These are phyloP conservation scores for Pyrrhoderma noxium DNA, from an alignment of 1,284 basidiomycete species.

Conservation along the genomic window DNA sequence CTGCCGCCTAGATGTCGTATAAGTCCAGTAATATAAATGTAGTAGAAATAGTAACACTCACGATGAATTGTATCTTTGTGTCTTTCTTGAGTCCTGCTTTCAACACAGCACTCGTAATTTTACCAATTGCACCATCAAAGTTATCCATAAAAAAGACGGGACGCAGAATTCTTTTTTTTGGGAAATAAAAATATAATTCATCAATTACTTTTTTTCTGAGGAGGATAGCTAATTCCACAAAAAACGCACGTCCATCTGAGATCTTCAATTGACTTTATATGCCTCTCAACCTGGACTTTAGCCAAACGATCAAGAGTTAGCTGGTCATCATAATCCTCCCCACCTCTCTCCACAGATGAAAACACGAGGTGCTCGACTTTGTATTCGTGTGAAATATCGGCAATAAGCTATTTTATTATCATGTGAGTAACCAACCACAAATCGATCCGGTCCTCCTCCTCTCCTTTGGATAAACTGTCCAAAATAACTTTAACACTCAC, in stretches of 20 bases:
- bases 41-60: constrained; percentile 19
- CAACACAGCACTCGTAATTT: constrained; percentile 29
- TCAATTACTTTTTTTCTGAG: too few relatives aligned
- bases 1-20: constrained; percentile 22
- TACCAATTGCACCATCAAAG: constrained; percentile 32
- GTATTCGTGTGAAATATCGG: constrained; percentile 31
- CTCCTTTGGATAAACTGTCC: too few relatives aligned
- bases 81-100: constrained; percentile 28
- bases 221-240: too few relatives aligned
- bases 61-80: constrained; percentile 31
- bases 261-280: constrained; percentile 30
- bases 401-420: constrained; percentile 27
- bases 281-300: constrained; percentile 34
- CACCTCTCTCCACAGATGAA: constrained; percentile 33
- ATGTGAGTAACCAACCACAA: too few relatives aligned
- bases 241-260: constrained; percentile 33
- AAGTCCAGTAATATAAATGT: not conserved
- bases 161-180: constrained; percentile 27
- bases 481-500: constrained; percentile 21
- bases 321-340: constrained; percentile 29
- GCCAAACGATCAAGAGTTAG: constrained; percentile 26
- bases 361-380: constrained; percentile 30
- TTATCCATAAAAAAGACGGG: constrained; percentile 37
- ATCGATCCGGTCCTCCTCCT: too few relatives aligned
- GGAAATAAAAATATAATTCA: too few relatives aligned